Evolutionary conservation across 495 filamentous ascomycete species (phyloP).

Genomic region (Penicillium odoratum): DNA sequence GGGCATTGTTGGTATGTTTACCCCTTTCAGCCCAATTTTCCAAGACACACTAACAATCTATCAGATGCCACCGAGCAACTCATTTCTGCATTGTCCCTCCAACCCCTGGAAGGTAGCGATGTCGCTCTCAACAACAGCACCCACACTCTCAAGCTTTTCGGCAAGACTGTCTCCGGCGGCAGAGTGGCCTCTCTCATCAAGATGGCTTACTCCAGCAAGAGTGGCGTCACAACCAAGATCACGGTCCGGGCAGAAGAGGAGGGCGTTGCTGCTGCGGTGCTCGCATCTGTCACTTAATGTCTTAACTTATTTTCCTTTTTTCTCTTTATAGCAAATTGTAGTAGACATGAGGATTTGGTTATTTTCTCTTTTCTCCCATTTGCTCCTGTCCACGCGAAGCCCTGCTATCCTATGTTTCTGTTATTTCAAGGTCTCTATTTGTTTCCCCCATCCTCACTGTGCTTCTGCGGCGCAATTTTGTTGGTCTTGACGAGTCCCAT

Average conservation of each 20-base stretch:
- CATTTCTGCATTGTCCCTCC: slow-evolving; percentile 79
- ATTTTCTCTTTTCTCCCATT: slow-evolving; percentile 11
- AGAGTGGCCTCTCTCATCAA: slow-evolving; percentile 82
- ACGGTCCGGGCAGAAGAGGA: slow-evolving; percentile 89
- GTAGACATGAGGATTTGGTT: slow-evolving; percentile 27
- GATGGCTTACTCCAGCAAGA: slow-evolving; percentile 93
- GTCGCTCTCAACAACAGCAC: slow-evolving; percentile 83
- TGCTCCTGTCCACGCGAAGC: background rate
- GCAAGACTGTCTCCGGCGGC: slow-evolving; percentile 91
- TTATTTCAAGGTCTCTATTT: background rate
- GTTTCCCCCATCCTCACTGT: slow-evolving; percentile 6
- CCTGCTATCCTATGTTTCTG: slow-evolving; percentile 2
- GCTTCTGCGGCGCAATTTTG: slow-evolving; percentile 15
- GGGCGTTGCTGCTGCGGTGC: slow-evolving; percentile 78
- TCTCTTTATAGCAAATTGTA: slow-evolving; percentile 33
- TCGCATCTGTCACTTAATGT: slow-evolving; percentile 77
- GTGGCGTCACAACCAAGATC: slow-evolving; percentile 92
- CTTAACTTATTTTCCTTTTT: slow-evolving; percentile 24
- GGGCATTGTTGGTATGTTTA: slow-evolving; percentile 81
- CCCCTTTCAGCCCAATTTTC: background rate
- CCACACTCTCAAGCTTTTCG: slow-evolving; percentile 92
- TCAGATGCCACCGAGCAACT: slow-evolving; percentile 93
- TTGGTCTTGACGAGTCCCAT: slow-evolving; percentile 23
- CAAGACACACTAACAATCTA: slow-evolving; percentile 36
- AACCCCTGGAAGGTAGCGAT: slow-evolving; percentile 92